Base-by-base conservation (phyloP, 23 red algal species). In the Agarophyton chilense region DNA sequence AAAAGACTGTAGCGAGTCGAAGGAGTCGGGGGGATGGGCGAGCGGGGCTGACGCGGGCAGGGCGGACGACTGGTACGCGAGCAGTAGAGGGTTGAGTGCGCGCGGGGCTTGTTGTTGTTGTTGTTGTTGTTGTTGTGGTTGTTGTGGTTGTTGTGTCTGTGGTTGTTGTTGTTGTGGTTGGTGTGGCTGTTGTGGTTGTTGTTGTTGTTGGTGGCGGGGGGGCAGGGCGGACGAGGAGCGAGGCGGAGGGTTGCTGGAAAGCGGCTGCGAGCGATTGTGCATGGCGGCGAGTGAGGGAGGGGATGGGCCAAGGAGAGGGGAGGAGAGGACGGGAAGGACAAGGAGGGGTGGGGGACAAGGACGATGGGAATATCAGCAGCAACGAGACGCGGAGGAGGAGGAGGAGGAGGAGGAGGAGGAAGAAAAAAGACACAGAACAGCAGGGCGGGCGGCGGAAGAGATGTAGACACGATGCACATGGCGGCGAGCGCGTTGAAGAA, bases 1-100 rank as follows among this genome's bases (percentile, higher is more conserved):
- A 18, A 72, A 72, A 8, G 36, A 43, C 21, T 72, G 65, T 2
- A 72, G 39, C 65, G 65, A 72, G 65, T 72, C 35, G 65, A 72
- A 72, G 16, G 65, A 72, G 26, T 19, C 39, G 34, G 65, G 35
- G 1, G 65, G 26, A 0, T 19, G 8, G 62, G 28, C 32, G 26
- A 42, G 65, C 39, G 65, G 28, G 5, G 56, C 6, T n/a, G 56
- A 12, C 56, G 56, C 21, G 56, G 56, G 10, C 56, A 61, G 56
- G n/a, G 56, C 21, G n/a, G 56, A 28, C 22, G 56, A 31, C 2
- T 61, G 65, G 36, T 42, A 72, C 16, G 33, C 34, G 13, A 72
- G 31, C n/a, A 72, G 35, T 34, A 72, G 40, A 34, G 65, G 26
- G 65, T 43, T 28, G 35, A 72, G 65, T n/a, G 65, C 34, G 21